Percentiles rank a stretch among this genome's conserved stretches.
Conservation (phyloP, 805 yeast genomes). For the Lipomyces oligophaga region DNA sequence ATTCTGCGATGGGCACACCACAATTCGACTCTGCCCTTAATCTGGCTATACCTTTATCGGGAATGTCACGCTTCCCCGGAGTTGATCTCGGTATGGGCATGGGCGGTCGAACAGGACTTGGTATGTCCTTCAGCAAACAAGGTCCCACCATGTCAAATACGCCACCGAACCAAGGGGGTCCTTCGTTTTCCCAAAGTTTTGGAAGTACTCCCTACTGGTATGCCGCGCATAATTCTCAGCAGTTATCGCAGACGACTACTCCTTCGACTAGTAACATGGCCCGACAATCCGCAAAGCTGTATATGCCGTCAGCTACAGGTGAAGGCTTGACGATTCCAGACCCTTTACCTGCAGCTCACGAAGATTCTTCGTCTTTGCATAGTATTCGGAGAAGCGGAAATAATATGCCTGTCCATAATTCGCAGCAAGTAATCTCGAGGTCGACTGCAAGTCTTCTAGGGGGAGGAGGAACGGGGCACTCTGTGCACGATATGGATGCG, state of each 20-base stretch:
- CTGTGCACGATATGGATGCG: slow-evolving; percentile 13
- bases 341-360: background rate
- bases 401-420: no score
- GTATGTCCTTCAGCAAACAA: background rate
- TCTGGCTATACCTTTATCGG: background rate
- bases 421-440: no score
- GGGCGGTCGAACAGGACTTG: no score
- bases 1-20: background rate
- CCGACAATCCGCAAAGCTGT: slow-evolving; percentile 16
- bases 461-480: background rate
- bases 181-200: background rate
- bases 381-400: background rate
- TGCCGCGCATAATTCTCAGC: background rate
- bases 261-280: slow-evolving; percentile 3
- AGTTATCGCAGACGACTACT: background rate
- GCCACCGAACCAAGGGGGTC: background rate
- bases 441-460: background rate
- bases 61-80: slow-evolving; percentile 1
- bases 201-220: background rate
- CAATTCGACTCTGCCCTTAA: slow-evolving; percentile 7
- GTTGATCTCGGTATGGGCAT: slow-evolving; percentile 4
- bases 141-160: background rate
- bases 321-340: background rate
- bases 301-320: background rate
- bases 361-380: background rate